phyloP scores from a whole-genome alignment of 352 stramenopile species.

The Phytophthora macrochlamydospora region DNA sequence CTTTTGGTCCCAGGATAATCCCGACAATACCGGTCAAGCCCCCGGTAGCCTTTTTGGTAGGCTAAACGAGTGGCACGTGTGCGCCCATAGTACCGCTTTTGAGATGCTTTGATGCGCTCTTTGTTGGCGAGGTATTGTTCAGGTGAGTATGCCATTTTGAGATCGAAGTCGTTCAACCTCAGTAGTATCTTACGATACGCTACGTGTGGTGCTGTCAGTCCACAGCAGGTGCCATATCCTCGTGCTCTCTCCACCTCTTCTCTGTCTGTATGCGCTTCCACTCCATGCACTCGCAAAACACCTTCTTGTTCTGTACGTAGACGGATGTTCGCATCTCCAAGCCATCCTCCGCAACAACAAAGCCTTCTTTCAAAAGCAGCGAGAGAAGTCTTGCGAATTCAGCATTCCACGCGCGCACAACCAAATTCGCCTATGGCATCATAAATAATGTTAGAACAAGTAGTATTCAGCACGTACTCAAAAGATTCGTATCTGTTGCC shows the following conservation, averaged over 20 bases:
- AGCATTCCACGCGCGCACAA: constrained; percentile 1
- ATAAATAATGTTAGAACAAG: constrained; percentile 12
- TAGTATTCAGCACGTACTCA: background rate
- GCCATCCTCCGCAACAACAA: constrained; percentile 1
- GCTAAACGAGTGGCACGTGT: too few species aligned
- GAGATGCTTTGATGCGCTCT: too few species aligned
- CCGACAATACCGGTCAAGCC: too few species aligned
- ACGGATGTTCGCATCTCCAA: constrained; percentile 9
- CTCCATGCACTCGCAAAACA: constrained; percentile 16
- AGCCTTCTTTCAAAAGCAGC: background rate
- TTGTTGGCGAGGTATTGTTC: too few species aligned
- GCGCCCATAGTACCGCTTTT: too few species aligned
- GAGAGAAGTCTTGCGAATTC: constrained; percentile 4
- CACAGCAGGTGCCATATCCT: constrained; percentile 13
- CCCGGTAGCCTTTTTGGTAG: too few species aligned
- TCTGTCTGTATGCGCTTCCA: constrained; percentile 21
- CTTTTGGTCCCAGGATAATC: too few species aligned
- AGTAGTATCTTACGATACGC: background rate
- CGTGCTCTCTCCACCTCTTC: constrained; percentile 6
- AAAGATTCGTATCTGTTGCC: constrained; percentile 15
- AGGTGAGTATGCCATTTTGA: too few species aligned
- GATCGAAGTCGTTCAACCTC: background rate
- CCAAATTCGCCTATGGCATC: constrained; percentile 7
- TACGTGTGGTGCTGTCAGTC: constrained; percentile 8
- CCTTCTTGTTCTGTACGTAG: background rate